Percentiles rank a stretch among this genome's conserved stretches.
Evolutionary conservation across 129 eudicot genomes (phyloP).

Genomic region (Cynara cardunculus): DNA sequence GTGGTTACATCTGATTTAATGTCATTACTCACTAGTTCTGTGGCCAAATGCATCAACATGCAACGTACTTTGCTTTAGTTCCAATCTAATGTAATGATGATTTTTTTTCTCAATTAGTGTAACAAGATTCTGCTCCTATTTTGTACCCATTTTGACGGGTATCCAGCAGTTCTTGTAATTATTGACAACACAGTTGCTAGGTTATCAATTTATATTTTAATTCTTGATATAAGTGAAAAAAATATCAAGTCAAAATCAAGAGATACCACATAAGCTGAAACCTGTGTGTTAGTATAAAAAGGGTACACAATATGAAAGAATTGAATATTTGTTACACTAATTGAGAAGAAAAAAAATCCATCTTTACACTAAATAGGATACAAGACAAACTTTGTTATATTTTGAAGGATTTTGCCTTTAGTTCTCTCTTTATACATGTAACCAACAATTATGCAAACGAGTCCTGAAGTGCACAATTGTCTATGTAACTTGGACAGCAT

Average conservation of each 20-base stretch:
- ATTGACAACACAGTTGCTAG: not conserved
- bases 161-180: not conserved
- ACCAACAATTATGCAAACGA: not conserved
- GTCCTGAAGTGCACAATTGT: not conserved
- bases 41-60: not conserved
- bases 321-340: not conserved
- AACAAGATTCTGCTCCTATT: not conserved
- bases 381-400: not conserved
- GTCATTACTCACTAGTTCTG: not conserved
- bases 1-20: not conserved
- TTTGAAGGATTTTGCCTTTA: not conserved
- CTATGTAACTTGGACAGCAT: not conserved
- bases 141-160: not conserved
- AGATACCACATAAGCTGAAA: not conserved
- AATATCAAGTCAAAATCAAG: not conserved
- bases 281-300: not conserved
- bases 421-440: not conserved
- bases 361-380: not conserved
- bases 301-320: not conserved
- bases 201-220: not conserved
- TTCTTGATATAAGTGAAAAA: not conserved
- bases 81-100: not conserved
- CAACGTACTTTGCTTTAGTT: not conserved
- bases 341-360: not conserved
- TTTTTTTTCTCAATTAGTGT: not conserved